Evolutionary conservation across 2,329 filamentous ascomycete genomes (phyloP).

Genomic region (Aspergillus alliaceus): DNA sequence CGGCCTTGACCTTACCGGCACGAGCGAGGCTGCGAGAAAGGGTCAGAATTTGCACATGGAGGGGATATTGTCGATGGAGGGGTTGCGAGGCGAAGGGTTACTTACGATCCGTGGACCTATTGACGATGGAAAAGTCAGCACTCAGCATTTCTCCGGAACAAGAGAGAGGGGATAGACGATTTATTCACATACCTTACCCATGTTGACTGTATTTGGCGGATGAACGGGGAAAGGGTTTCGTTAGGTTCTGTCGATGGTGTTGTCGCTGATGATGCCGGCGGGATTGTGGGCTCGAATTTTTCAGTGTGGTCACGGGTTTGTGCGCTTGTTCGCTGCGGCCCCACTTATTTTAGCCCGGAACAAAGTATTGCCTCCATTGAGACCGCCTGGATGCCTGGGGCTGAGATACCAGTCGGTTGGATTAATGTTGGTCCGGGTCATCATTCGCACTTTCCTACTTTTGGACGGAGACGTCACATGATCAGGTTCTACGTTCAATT

Average conservation of each 20-base stretch:
- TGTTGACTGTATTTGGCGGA: conserved; percentile 9
- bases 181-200: conserved; percentile 13
- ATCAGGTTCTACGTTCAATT: too few relatives aligned
- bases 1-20: conserved; percentile 27
- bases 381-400: not conserved
- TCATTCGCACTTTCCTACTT: not conserved
- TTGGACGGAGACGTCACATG: not conserved
- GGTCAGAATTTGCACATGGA: not conserved
- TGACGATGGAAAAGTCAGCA: conserved; percentile 2
- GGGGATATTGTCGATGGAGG: not conserved
- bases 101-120: conserved; percentile 14
- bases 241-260: conserved; percentile 9
- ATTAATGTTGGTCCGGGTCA: not conserved
- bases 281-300: conserved; percentile 12
- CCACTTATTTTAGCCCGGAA: not conserved
- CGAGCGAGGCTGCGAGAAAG: conserved; percentile 18
- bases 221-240: not conserved
- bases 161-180: not conserved
- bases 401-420: not conserved
- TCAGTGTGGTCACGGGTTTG: conserved; percentile 14
- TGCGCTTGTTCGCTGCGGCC: conserved; percentile 8
- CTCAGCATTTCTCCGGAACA: not conserved
- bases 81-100: not conserved
- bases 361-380: conserved; percentile 3
- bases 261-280: conserved; percentile 7